Conservation (phyloP, 208 protist species). For the Leishmania major region DNA sequence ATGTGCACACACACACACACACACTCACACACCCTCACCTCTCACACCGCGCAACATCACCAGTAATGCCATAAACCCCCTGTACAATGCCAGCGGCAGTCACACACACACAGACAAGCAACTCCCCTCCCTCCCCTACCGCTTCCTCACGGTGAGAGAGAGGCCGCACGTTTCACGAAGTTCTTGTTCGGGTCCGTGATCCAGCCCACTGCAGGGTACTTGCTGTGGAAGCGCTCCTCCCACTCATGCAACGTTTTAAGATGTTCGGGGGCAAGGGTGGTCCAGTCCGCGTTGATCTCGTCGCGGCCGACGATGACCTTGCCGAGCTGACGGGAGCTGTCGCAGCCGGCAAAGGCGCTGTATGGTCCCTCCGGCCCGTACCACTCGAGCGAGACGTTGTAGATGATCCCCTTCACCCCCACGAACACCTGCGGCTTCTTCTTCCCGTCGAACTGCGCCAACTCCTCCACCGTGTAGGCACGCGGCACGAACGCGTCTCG, state of each 20-base stretch:
- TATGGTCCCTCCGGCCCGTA: constrained; percentile 82
- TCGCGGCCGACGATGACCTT: constrained; percentile 81
- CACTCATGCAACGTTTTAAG: constrained; percentile 82
- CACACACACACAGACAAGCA: neutral
- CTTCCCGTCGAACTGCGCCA: constrained; percentile 75
- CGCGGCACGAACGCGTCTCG: constrained; percentile 61
- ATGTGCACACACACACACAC: neutral
- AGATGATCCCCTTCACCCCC: constrained; percentile 85
- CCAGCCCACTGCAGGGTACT: constrained; percentile 86
- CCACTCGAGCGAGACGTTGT: constrained; percentile 76
- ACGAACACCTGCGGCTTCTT: constrained; percentile 72
- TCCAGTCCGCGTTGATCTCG: constrained; percentile 88
- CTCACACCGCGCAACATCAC: neutral
- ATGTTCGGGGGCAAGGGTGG: constrained; percentile 62
- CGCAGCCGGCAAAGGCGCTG: constrained; percentile 86
- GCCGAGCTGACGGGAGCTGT: constrained; percentile 84
- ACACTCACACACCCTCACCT: neutral
- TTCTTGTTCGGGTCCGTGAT: constrained; percentile 57
- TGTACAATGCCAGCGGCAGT: neutral
- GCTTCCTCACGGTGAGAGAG: constrained; percentile 44
- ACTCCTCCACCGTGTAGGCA: constrained; percentile 80
- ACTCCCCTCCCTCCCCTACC: too few relatives aligned
- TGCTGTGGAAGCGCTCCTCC: constrained; percentile 82
- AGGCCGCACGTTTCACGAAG: constrained; percentile 53
- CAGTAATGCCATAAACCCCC: neutral